A percentile compares a stretch with the other conserved stretches of the same genome.
Conservation (phyloP, 208 protist genomes). For the Trypanosoma conorhini region DNA sequence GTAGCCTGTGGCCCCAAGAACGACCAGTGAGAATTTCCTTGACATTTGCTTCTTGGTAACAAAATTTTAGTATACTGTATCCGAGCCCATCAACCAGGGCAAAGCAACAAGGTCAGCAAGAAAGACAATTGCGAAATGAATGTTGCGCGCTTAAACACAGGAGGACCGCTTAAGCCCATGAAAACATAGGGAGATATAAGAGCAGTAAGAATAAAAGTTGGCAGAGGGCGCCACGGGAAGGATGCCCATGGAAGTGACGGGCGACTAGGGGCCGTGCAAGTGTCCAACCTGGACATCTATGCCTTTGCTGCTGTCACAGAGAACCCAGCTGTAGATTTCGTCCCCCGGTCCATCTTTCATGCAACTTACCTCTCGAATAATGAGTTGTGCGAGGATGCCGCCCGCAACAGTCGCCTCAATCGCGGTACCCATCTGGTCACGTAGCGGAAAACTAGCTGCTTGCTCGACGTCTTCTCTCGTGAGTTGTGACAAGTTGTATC, state of each 20-base stretch:
- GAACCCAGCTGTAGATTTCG: constrained; percentile 22
- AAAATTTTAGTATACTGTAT: background rate
- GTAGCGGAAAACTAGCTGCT: background rate
- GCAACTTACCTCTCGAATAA: constrained; percentile 20
- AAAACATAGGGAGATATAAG: background rate
- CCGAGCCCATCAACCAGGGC: background rate
- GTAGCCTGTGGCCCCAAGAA: constrained; percentile 89
- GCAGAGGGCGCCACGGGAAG: background rate
- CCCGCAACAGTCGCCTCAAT: constrained; percentile 29
- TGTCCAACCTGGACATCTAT: constrained; percentile 25
- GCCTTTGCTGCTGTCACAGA: constrained; percentile 15
- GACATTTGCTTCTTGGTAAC: background rate
- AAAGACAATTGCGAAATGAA: background rate
- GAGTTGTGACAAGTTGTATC: constrained; percentile 7
- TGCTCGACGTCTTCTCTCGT: constrained; percentile 12
- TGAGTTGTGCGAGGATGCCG: constrained; percentile 27
- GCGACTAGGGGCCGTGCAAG: background rate
- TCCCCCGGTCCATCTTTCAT: background rate
- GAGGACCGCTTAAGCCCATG: background rate
- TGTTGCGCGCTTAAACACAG: background rate
- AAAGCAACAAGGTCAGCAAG: background rate
- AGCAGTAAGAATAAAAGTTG: background rate
- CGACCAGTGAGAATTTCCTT: constrained; percentile 29
- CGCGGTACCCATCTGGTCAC: background rate
- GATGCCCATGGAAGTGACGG: background rate